Percentiles rank a stretch among this genome's conserved stretches.
Evolutionary conservation across 2,329 filamentous ascomycete species (phyloP).

Genomic region (Kalmusia sp.): DNA sequence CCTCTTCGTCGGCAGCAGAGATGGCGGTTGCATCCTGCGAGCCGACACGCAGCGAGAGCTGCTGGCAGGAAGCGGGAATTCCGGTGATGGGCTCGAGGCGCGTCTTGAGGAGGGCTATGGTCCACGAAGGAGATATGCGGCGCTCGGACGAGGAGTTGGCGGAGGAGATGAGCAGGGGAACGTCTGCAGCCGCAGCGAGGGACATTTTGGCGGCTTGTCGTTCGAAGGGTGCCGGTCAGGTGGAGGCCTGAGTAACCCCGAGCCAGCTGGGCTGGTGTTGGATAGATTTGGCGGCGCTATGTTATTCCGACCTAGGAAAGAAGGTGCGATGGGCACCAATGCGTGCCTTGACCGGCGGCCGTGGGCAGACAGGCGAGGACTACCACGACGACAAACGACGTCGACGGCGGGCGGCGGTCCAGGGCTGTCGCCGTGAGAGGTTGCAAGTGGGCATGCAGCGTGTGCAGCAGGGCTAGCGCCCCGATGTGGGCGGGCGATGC

Average conservation of each 20-base stretch:
- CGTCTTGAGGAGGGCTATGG: conserved; percentile 79
- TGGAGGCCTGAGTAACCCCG: neutral
- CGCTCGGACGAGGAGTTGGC: conserved; percentile 84
- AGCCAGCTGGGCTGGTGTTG: neutral
- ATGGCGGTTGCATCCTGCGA: conserved; percentile 70
- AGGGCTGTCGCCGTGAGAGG: too few relatives aligned
- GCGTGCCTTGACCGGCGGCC: conserved; percentile 7
- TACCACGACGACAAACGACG: too few relatives aligned
- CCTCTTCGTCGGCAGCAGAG: conserved; percentile 76
- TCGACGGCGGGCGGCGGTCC: too few relatives aligned
- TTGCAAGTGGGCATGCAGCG: neutral
- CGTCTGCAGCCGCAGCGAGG: conserved; percentile 66
- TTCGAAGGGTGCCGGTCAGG: conserved; percentile 1
- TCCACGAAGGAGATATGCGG: conserved; percentile 91
- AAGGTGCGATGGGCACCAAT: conserved; percentile 2
- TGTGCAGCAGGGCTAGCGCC: neutral
- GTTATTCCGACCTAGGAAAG: neutral
- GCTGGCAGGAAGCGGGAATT: conserved; percentile 81
- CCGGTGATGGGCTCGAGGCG: conserved; percentile 95
- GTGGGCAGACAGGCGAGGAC: too few relatives aligned
- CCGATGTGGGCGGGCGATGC: too few relatives aligned
- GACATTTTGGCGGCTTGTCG: conserved; percentile 37
- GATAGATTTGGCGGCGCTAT: neutral
- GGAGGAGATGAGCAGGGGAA: conserved; percentile 77
- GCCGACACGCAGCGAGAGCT: conserved; percentile 72